phyloP scores from a whole-genome alignment of 1,139 yeast genomes.

The Eremothecium coryli region DNA sequence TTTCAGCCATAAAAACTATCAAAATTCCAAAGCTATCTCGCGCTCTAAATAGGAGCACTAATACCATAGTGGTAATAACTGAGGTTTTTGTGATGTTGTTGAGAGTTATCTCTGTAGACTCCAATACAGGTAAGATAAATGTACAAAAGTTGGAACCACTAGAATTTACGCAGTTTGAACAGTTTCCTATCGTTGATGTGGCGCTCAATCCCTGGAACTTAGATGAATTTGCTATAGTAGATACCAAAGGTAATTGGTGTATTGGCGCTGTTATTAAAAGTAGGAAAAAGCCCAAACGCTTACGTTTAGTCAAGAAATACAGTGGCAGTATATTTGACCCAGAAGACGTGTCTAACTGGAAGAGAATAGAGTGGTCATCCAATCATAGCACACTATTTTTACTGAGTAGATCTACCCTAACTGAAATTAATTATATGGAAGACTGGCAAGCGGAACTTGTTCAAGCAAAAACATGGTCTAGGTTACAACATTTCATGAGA shows the following conservation, averaged over 20 bases:
- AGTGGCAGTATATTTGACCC: slow-evolving; percentile 35
- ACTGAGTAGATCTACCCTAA: slow-evolving; percentile 39
- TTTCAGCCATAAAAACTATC: slow-evolving; percentile 17
- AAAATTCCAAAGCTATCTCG: slow-evolving; percentile 19
- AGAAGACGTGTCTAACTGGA: slow-evolving; percentile 50
- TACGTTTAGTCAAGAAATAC: slow-evolving; percentile 9
- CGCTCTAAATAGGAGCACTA: slow-evolving; percentile 18
- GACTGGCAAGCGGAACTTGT: slow-evolving; percentile 33
- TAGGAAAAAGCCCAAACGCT: slow-evolving; percentile 9
- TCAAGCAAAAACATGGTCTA: slow-evolving; percentile 51
- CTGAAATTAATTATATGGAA: slow-evolving; percentile 29
- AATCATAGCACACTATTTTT: slow-evolving; percentile 32
- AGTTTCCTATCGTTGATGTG: slow-evolving; percentile 39
- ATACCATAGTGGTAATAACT: slow-evolving; percentile 23
- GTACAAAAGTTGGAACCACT: slow-evolving; percentile 17
- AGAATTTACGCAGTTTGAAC: slow-evolving; percentile 19
- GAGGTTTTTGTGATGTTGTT: slow-evolving; percentile 20
- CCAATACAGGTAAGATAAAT: slow-evolving; percentile 10
- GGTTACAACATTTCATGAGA: slow-evolving; percentile 38
- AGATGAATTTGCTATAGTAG: slow-evolving; percentile 38
- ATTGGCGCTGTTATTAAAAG: slow-evolving; percentile 31
- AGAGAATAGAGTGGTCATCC: slow-evolving; percentile 41
- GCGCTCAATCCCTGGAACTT: slow-evolving; percentile 37
- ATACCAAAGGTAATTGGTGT: slow-evolving; percentile 45
- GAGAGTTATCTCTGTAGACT: slow-evolving; percentile 16